A percentile compares a stretch with the other conserved stretches of the same genome.
Conservation (phyloP, 148 eudicot genomes). For the Persicaria maculosa region DNA sequence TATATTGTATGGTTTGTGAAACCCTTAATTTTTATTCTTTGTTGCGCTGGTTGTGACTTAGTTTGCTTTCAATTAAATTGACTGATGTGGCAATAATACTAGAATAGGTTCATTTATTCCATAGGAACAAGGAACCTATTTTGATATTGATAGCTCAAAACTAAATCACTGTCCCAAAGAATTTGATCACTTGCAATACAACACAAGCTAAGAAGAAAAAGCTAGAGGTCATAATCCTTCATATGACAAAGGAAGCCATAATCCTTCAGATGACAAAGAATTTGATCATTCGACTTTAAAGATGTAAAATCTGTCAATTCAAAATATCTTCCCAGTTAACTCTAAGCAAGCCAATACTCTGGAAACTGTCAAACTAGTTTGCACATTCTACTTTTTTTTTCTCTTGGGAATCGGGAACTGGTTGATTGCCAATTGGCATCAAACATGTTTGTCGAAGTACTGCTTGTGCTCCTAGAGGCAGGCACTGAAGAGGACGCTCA, state of each 20-base stretch:
- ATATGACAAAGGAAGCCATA: neutral
- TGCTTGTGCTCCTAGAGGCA: slow-evolving; percentile 15
- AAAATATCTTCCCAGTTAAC: neutral
- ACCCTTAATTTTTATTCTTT: neutral
- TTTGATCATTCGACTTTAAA: neutral
- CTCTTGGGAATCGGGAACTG: slow-evolving; percentile 17
- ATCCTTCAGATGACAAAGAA: neutral
- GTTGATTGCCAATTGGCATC: slow-evolving; percentile 30
- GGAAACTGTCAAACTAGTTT: neutral
- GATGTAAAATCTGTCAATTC: neutral
- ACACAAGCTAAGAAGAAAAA: neutral
- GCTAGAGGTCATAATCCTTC: neutral
- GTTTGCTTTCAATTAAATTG: neutral
- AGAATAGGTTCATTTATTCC: neutral
- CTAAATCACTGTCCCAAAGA: neutral
- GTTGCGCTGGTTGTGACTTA: neutral
- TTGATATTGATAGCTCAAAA: neutral
- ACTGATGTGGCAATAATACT: neutral
- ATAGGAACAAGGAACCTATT: neutral
- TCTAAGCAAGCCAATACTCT: neutral
- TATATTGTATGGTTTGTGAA: slow-evolving; percentile 65
- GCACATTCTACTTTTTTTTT: neutral
- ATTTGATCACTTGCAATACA: neutral
- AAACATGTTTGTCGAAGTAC: slow-evolving; percentile 19
- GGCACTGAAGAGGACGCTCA: neutral